Conservation (phyloP, 2,329 filamentous ascomycete genomes). For the Xylaria arbuscula region DNA sequence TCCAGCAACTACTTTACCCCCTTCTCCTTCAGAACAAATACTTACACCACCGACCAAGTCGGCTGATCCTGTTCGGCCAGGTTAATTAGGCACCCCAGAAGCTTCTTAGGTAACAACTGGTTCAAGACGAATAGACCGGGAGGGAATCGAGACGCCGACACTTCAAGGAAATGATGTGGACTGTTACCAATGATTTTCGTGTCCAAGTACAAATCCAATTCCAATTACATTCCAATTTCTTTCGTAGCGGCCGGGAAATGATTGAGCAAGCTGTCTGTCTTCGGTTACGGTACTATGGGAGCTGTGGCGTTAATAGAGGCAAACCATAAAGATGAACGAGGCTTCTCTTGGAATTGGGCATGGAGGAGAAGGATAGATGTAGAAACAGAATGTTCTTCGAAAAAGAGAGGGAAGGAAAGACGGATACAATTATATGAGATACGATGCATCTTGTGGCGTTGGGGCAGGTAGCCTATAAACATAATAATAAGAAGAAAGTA, state of each 20-base stretch:
- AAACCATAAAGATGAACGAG: background rate
- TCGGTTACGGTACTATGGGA: too few relatives aligned
- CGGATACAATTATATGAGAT: slow-evolving; percentile 45
- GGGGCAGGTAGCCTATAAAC: slow-evolving; percentile 6
- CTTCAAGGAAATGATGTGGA: too few relatives aligned
- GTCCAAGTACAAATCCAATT: too few relatives aligned
- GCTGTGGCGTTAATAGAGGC: too few relatives aligned
- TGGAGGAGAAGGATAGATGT: slow-evolving; percentile 3
- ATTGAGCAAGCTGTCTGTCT: too few relatives aligned
- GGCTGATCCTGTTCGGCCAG: slow-evolving; percentile 49
- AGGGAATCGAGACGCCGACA: background rate
- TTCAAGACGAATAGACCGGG: slow-evolving; percentile 7
- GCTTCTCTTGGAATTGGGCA: background rate
- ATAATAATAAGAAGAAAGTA: slow-evolving; percentile 24
- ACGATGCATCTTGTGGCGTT: slow-evolving; percentile 42
- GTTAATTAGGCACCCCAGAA: slow-evolving; percentile 45
- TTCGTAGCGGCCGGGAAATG: too few relatives aligned
- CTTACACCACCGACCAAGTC: slow-evolving; percentile 71
- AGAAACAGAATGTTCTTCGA: slow-evolving; percentile 1
- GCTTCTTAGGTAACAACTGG: slow-evolving; percentile 35
- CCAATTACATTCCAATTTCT: too few relatives aligned
- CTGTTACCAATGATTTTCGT: too few relatives aligned
- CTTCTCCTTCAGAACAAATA: slow-evolving; percentile 67
- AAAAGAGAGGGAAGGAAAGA: slow-evolving; percentile 8
- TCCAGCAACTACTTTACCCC: slow-evolving; percentile 67